phyloP scores from a whole-genome alignment of 352 stramenopile genomes.

The Nothophytophthora sp. region DNA sequence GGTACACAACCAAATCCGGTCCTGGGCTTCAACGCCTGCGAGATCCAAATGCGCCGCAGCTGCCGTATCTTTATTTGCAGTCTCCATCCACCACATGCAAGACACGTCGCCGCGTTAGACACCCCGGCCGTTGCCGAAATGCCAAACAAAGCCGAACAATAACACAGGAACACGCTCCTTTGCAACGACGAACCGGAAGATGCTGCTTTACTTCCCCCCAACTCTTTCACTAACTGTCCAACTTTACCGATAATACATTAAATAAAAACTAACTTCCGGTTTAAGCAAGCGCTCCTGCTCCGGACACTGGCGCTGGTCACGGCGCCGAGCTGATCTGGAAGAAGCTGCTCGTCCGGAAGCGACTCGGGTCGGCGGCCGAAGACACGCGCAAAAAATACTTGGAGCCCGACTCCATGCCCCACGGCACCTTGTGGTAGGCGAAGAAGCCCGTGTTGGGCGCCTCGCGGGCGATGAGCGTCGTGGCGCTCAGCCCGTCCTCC shows the following conservation, averaged over 20 bases:
- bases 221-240: too few relatives aligned
- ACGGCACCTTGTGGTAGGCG: conserved; percentile 76
- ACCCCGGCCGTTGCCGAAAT: too few relatives aligned
- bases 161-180: too few relatives aligned
- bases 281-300: neutral
- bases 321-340: conserved; percentile 70
- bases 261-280: neutral
- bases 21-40: too few relatives aligned
- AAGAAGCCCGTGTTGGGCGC: conserved; percentile 76
- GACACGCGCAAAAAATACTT: conserved; percentile 82
- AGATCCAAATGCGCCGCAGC: too few relatives aligned
- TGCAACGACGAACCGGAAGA: too few relatives aligned
- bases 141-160: too few relatives aligned
- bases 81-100: too few relatives aligned
- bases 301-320: conserved; percentile 1
- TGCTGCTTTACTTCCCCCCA: too few relatives aligned
- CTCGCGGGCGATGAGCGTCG: conserved; percentile 58
- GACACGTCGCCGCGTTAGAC: too few relatives aligned
- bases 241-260: neutral
- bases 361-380: conserved; percentile 31
- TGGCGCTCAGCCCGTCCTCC: conserved; percentile 60
- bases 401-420: conserved; percentile 75
- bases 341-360: conserved; percentile 64
- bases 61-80: too few relatives aligned
- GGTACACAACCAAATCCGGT: too few relatives aligned